phyloP scores from a whole-genome alignment of 352 stramenopile species.

The Pythium insidiosum region DNA sequence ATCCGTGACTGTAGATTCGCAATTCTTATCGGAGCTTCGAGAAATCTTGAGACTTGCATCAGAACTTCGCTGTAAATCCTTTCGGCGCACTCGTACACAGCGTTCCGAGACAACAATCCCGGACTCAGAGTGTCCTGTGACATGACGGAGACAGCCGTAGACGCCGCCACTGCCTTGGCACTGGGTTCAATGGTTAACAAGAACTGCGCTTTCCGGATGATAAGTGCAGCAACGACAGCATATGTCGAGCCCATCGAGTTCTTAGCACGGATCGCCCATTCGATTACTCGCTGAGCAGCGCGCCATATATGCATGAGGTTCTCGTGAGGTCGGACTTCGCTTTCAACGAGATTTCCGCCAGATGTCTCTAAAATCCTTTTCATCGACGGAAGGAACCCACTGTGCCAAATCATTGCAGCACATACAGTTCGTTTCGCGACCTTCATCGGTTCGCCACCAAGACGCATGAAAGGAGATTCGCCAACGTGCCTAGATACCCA shows the following conservation, averaged over 20 bases:
- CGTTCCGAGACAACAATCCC: no score
- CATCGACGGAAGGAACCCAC: slow-evolving; percentile 52
- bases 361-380: slow-evolving; percentile 36
- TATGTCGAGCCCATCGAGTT: slow-evolving; percentile 86
- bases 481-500: slow-evolving; percentile 81
- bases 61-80: slow-evolving; percentile 80
- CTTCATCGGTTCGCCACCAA: slow-evolving; percentile 83
- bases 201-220: slow-evolving; percentile 84
- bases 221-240: slow-evolving; percentile 57
- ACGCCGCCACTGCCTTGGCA: slow-evolving; percentile 53
- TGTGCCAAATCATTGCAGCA: slow-evolving; percentile 87
- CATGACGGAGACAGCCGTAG: slow-evolving; percentile 52
- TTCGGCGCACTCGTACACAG: slow-evolving; percentile 70
- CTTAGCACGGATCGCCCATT: slow-evolving; percentile 85
- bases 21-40: slow-evolving; percentile 69
- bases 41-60: slow-evolving; percentile 75
- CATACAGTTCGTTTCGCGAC: slow-evolving; percentile 76
- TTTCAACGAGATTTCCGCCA: slow-evolving; percentile 36
- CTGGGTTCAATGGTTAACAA: slow-evolving; percentile 77
- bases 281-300: slow-evolving; percentile 78
- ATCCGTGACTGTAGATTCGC: slow-evolving; percentile 67
- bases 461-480: slow-evolving; percentile 70
- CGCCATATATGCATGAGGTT: slow-evolving; percentile 89
- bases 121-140: slow-evolving; percentile 24
- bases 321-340: slow-evolving; percentile 75